These are phyloP conservation scores for Nicotiana rustica DNA, from an alignment of 305 asterid genomes.

Conservation along the genomic window DNA sequence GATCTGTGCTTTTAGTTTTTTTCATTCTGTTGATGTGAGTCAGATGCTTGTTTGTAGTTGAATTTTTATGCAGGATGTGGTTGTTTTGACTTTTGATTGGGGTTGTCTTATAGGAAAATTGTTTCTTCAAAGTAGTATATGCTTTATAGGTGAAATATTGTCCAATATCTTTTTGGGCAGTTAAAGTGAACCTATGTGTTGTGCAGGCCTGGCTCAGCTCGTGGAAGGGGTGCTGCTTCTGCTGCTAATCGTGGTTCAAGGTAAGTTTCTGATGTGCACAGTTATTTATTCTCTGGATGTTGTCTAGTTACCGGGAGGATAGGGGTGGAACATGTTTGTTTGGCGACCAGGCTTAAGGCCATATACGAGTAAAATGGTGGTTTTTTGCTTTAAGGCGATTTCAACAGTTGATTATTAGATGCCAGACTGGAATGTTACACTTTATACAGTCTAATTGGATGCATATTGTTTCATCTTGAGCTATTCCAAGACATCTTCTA, in stretches of 20 bases:
- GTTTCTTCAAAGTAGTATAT: not conserved
- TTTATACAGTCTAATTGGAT: not conserved
- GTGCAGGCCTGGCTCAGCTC: constrained; percentile 66
- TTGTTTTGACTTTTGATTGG: not conserved
- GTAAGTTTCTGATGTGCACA: constrained; percentile 46
- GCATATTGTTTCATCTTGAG: not conserved
- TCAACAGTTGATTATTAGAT: not conserved
- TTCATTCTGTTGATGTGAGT: not conserved
- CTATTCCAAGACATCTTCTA: not conserved
- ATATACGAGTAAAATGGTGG: not conserved
- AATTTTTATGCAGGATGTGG: not conserved
- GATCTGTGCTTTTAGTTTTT: not conserved
- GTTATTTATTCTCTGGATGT: not conserved
- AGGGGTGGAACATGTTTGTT: not conserved
- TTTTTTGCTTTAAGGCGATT: not conserved
- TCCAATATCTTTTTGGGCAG: not conserved
- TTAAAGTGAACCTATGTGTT: not conserved
- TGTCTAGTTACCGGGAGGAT: not conserved
- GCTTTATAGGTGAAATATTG: not conserved
- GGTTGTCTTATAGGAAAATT: not conserved
- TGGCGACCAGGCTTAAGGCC: not conserved
- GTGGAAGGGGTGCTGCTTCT: constrained; percentile 54
- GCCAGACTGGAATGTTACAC: not conserved
- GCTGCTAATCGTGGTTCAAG: constrained; percentile 51
- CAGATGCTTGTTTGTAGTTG: not conserved